phyloP scores from a whole-genome alignment of 805 yeast species.

The Wickerhamiella cacticola region DNA sequence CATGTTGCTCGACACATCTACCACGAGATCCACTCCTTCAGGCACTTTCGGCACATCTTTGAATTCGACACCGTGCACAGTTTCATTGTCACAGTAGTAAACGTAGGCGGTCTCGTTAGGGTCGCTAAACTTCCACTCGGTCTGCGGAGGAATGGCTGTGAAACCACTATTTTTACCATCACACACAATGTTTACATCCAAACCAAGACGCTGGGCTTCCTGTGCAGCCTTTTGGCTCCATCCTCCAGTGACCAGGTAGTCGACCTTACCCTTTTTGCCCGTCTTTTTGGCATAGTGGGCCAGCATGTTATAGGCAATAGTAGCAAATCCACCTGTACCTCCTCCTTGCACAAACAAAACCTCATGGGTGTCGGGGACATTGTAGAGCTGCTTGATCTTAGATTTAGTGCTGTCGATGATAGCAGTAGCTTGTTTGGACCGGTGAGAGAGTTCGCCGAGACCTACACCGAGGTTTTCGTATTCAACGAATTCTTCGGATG shows the following conservation, averaged over 20 bases:
- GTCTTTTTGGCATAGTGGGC: conserved; percentile 62
- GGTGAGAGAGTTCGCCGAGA: conserved; percentile 91
- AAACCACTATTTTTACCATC: conserved; percentile 54
- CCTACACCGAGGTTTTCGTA: conserved; percentile 68
- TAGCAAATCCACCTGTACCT: conserved; percentile 91
- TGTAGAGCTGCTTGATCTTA: conserved; percentile 49
- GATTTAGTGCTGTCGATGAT: conserved; percentile 68
- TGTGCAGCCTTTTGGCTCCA: conserved; percentile 87
- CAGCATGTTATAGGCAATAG: conserved; percentile 68
- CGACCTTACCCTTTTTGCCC: conserved; percentile 68
- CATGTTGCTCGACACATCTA: conserved; percentile 91
- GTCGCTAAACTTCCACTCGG: conserved; percentile 48
- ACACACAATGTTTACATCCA: conserved; percentile 55
- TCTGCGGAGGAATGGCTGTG: conserved; percentile 52
- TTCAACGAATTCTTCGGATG: conserved; percentile 69
- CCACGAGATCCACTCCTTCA: conserved; percentile 67
- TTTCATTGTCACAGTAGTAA: conserved; percentile 92
- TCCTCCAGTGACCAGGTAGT: conserved; percentile 80
- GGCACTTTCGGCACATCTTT: conserved; percentile 43
- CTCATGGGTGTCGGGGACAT: conserved; percentile 85
- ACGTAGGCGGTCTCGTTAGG: conserved; percentile 67
- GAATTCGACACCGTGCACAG: conserved; percentile 91
- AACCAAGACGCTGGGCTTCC: conserved; percentile 77
- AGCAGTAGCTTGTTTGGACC: conserved; percentile 68
- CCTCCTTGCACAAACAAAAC: conserved; percentile 96